phyloP scores from a whole-genome alignment of 2,329 filamentous ascomycete genomes.

The Epichloe elymi region DNA sequence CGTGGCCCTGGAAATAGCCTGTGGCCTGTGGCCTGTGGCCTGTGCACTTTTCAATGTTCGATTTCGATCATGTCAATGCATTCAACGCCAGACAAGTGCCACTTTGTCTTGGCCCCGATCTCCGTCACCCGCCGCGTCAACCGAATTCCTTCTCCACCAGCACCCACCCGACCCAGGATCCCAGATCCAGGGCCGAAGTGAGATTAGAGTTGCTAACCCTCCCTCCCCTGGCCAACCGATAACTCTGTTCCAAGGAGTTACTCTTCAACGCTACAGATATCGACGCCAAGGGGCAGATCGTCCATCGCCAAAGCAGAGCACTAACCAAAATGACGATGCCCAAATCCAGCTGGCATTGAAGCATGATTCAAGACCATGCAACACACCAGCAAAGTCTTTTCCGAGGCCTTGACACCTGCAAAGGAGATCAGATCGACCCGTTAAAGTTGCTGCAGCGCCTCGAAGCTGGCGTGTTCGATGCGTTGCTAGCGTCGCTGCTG shows the following conservation, averaged over 20 bases:
- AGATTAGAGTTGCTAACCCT: no score
- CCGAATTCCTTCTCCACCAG: no score
- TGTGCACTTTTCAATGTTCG: neutral
- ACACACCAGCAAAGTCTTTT: neutral
- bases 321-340: neutral
- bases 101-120: no score
- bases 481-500: neutral
- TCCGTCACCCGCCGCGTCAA: no score
- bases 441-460: neutral
- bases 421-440: neutral
- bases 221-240: neutral
- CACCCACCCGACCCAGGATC: no score
- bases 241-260: neutral
- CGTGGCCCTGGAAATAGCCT: neutral
- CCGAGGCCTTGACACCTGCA: no score
- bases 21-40: neutral
- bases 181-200: neutral
- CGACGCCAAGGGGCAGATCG: neutral
- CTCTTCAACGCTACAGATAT: no score
- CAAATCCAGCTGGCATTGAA: neutral
- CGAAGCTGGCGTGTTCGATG: slow-evolving; percentile 1
- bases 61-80: neutral
- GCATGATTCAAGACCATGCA: neutral
- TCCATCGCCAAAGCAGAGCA: neutral
- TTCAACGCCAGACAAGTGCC: neutral